Conservation (phyloP, 192 early-diverging fungal species). For the Coemansia javaensis region DNA sequence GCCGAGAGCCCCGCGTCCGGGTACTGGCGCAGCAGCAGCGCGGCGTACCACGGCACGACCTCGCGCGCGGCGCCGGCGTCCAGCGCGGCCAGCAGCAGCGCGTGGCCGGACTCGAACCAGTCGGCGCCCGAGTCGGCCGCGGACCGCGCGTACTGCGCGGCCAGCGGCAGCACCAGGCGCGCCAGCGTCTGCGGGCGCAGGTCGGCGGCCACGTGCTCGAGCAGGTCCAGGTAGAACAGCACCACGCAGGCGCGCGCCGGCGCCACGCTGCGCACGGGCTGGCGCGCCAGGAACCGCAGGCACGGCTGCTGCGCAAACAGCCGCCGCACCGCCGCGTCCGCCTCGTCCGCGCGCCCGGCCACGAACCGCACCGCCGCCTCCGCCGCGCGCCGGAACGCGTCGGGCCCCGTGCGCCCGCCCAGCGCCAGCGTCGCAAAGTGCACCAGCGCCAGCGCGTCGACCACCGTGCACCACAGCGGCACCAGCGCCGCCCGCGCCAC, state of each 20-base stretch:
- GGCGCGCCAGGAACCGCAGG: conserved; percentile 6
- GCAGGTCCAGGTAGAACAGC: conserved; percentile 36
- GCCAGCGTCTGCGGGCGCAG: not conserved
- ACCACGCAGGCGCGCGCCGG: conserved; percentile 1
- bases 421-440: conserved; percentile 8
- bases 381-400: conserved; percentile 5
- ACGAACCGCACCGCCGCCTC: conserved; percentile 4
- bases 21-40: conserved; percentile 15
- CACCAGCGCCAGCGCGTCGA: conserved; percentile 12
- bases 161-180: conserved; percentile 17
- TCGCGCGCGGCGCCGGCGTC: conserved; percentile 2
- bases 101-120: conserved; percentile 44
- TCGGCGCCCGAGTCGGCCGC: not conserved
- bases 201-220: conserved; percentile 18
- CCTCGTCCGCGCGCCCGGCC: not conserved
- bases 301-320: conserved; percentile 22
- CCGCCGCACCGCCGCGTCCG: not conserved
- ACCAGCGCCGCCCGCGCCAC: not conserved
- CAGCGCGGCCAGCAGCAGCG: conserved; percentile 17
- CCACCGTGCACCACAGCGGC: conserved; percentile 3
- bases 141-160: conserved; percentile 6
- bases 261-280: no score
- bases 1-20: conserved; percentile 7
- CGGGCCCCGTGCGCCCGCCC: conserved; percentile 8
- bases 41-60: conserved; percentile 30